Conservation (phyloP, 1,284 basidiomycete genomes). For the Microbotryum silenes-acaulis region DNA sequence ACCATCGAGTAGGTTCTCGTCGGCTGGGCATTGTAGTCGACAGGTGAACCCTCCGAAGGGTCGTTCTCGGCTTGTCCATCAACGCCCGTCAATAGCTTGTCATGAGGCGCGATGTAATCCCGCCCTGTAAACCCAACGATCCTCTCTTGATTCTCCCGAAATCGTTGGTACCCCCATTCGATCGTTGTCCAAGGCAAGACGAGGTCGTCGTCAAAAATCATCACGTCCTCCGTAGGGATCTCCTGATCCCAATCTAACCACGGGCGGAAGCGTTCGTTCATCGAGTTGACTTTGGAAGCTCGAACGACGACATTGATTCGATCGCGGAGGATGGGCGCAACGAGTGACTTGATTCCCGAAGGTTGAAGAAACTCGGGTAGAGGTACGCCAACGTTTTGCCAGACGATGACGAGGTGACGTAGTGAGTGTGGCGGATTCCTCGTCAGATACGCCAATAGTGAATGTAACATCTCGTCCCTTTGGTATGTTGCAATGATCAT, state of each 20-base stretch:
- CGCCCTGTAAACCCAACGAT: slow-evolving; percentile 30
- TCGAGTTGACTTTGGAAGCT: slow-evolving; percentile 24
- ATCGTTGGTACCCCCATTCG: slow-evolving; percentile 30
- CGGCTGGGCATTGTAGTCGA: slow-evolving; percentile 21
- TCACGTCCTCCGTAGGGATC: slow-evolving; percentile 23
- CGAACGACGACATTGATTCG: slow-evolving; percentile 21
- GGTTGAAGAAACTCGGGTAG: slow-evolving; percentile 21
- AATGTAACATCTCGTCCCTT: slow-evolving; percentile 18
- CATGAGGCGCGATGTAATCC: slow-evolving; percentile 12
- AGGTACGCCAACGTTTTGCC: slow-evolving; percentile 27
- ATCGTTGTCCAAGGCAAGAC: slow-evolving; percentile 20
- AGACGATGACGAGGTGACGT: slow-evolving; percentile 27
- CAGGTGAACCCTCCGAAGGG: too few species aligned
- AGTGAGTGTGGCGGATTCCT: slow-evolving; percentile 23
- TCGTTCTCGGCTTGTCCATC: too few species aligned
- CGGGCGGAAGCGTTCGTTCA: slow-evolving; percentile 33
- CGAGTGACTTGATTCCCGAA: slow-evolving; percentile 5
- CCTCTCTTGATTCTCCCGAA: slow-evolving; percentile 8
- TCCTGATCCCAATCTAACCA: slow-evolving; percentile 17
- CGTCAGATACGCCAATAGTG: slow-evolving; percentile 23
- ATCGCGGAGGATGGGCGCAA: neutral
- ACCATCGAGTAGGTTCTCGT: slow-evolving; percentile 29
- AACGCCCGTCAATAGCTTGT: too few species aligned
- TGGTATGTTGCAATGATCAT: slow-evolving; percentile 32
- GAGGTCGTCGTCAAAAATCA: slow-evolving; percentile 34